Percentiles rank a stretch among this genome's conserved stretches.
phyloP scores from a whole-genome alignment of 352 stramenopile species.

The Phytophthora brassicae region DNA sequence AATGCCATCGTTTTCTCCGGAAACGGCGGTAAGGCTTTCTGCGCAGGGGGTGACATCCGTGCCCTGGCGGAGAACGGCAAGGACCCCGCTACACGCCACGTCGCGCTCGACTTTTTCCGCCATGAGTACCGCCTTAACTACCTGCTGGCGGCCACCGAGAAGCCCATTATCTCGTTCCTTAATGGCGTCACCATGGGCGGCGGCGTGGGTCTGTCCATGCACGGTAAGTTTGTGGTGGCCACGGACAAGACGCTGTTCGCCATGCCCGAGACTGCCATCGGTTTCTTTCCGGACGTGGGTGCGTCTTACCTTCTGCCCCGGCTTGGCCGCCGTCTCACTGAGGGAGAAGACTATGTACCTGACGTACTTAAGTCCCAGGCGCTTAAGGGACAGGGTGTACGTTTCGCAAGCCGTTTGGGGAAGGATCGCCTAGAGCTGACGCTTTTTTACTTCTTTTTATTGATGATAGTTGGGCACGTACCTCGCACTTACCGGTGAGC shows the following conservation, averaged over 20 bases:
- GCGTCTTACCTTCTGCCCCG: constrained; percentile 92
- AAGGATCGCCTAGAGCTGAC: background rate
- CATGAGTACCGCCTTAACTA: constrained; percentile 96
- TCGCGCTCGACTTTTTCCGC: constrained; percentile 92
- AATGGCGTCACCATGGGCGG: constrained; percentile 99
- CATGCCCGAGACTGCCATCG: constrained; percentile 99
- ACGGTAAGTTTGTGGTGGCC: constrained; percentile 96
- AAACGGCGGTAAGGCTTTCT: constrained; percentile 89
- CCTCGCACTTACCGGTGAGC: constrained; percentile 93
- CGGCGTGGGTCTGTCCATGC: constrained; percentile 96
- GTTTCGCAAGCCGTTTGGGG: constrained; percentile 6
- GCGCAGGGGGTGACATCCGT: constrained; percentile 95
- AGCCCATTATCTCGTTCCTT: constrained; percentile 92
- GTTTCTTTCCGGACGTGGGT: constrained; percentile 98
- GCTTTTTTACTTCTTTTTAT: constrained; percentile 15
- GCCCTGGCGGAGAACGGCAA: constrained; percentile 85
- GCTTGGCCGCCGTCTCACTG: constrained; percentile 67
- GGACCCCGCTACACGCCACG: constrained; percentile 61
- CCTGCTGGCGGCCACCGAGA: constrained; percentile 82
- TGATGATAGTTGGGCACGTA: constrained; percentile 87
- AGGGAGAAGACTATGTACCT: constrained; percentile 71
- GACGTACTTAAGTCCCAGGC: constrained; percentile 73
- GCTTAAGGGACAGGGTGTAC: constrained; percentile 71
- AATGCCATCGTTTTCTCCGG: constrained; percentile 86
- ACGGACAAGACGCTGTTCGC: constrained; percentile 97